These are phyloP conservation scores for Leptographium procerum DNA, from an alignment of 2,329 filamentous ascomycete species.

Conservation along the genomic window DNA sequence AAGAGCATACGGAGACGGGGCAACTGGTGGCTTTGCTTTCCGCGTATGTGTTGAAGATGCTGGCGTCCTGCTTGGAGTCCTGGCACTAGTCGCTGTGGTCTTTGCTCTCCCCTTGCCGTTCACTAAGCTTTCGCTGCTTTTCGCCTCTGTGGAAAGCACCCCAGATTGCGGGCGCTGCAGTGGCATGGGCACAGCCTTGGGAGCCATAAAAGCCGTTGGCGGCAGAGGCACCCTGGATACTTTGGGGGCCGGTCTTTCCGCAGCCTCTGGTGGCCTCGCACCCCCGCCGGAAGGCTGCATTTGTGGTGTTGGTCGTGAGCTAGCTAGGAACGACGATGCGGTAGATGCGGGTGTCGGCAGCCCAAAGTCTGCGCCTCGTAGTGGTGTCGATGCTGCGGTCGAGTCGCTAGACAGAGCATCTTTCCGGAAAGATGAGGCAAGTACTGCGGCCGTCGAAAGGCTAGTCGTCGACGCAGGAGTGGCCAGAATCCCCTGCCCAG, in stretches of 20 bases:
- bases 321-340: neutral
- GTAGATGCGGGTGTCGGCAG: constrained; percentile 4
- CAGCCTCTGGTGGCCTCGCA: neutral
- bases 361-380: neutral
- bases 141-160: neutral
- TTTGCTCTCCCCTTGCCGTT: neutral
- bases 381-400: neutral
- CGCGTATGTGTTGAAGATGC: constrained; percentile 2
- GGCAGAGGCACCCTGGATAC: neutral
- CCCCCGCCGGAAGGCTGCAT: neutral
- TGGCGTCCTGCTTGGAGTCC: neutral
- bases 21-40: constrained; percentile 15
- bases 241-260: neutral
- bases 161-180: neutral
- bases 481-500: neutral
- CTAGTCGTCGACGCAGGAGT: neutral
- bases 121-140: neutral
- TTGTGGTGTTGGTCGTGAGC: neutral
- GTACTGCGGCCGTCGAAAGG: constrained; percentile 1
- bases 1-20: constrained; percentile 17
- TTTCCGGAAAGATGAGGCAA: constrained; percentile 6
- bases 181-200: neutral
- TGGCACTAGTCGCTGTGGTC: neutral
- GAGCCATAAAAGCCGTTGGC: neutral
- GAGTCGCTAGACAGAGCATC: neutral